Base-by-base conservation (phyloP, 1,284 basidiomycete species). In the Tylopilus orsonianus region DNA sequence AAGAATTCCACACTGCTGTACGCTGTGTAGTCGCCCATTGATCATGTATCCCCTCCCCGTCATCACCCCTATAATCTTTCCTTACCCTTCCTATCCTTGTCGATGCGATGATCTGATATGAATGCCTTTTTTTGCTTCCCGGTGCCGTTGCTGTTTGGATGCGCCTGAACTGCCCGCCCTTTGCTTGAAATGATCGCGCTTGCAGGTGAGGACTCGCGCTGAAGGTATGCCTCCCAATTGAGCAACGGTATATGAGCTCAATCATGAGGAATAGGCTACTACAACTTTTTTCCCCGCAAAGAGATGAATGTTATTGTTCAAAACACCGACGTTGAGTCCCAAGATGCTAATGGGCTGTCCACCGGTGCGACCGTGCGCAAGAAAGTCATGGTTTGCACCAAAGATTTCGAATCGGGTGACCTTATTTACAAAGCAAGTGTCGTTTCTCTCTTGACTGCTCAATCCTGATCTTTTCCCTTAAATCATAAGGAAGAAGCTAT, bases 331-430 rank as follows among this genome's bases (percentile, higher is more conserved):
- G 60, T 68, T 24, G n/a, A n/a, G n/a, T 61, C 66, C 19, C 66
- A 65, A 23, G 68, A 62, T 38, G 19, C 36, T 33, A 33, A 10
- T 23, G 42, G 12, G 3, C 46, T 50, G 13, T 39, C 56, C 10
- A 66, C 66, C 24, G 67, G 69, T 16, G 54, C 62, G 12, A 71
- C 59, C 30, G 53, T 58, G 26, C 61, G 67, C 40, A 76, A 78
- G 55, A 81, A 81, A 59, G 71, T 81, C n/a, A 68, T 90, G 19
- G 72, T 87, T 19, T 78, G 79, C n/a, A 75, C 71, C 47, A 82
- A 83, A 62, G 83, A 89, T 59, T 75, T 90, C 50, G 70, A 75
- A 47, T 74, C 75, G 9, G 89, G 87, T 39, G 85, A 90, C 44
- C 67, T 81, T 36, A 87, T 91, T 44, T 91, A 89, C 71, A 85